phyloP scores from a whole-genome alignment of 768 basidiomycete genomes.

The Tulasnella sp. region DNA sequence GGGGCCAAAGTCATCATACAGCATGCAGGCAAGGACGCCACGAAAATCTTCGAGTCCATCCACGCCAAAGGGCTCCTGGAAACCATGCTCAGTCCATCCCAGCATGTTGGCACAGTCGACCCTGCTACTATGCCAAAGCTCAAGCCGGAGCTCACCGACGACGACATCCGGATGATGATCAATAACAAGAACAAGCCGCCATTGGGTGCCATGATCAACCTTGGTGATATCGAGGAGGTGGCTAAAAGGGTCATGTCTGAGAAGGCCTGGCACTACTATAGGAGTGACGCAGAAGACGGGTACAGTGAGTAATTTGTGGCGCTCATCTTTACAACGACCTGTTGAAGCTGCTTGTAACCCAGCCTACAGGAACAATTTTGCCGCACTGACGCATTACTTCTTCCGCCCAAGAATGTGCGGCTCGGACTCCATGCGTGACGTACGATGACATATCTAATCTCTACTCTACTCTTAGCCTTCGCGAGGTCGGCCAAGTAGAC shows the following conservation, averaged over 20 bases:
- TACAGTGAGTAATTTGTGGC: constrained; percentile 6
- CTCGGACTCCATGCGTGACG: neutral
- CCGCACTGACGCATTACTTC: constrained; percentile 19
- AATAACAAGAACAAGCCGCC: constrained; percentile 29
- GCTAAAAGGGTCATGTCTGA: constrained; percentile 32
- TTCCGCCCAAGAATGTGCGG: constrained; percentile 25
- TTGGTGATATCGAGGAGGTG: constrained; percentile 34
- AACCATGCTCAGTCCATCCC: constrained; percentile 27
- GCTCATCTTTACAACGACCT: neutral
- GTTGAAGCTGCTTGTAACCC: neutral
- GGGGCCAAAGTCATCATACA: constrained; percentile 30
- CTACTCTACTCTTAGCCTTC: constrained; percentile 18
- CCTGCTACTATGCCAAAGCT: constrained; percentile 28
- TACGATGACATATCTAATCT: neutral
- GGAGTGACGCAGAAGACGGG: constrained; percentile 20
- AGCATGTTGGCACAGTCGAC: constrained; percentile 33
- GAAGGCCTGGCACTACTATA: constrained; percentile 36
- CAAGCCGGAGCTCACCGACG: constrained; percentile 26
- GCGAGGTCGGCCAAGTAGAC: constrained; percentile 30
- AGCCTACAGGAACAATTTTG: constrained; percentile 20
- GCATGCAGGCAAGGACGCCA: constrained; percentile 34
- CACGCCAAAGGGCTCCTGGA: constrained; percentile 34
- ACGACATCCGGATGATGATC: constrained; percentile 29
- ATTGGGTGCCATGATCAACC: constrained; percentile 31
- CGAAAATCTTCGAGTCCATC: constrained; percentile 32